Base-by-base conservation (phyloP, 140 eudicot species). In the Stevia rebaudiana region DNA sequence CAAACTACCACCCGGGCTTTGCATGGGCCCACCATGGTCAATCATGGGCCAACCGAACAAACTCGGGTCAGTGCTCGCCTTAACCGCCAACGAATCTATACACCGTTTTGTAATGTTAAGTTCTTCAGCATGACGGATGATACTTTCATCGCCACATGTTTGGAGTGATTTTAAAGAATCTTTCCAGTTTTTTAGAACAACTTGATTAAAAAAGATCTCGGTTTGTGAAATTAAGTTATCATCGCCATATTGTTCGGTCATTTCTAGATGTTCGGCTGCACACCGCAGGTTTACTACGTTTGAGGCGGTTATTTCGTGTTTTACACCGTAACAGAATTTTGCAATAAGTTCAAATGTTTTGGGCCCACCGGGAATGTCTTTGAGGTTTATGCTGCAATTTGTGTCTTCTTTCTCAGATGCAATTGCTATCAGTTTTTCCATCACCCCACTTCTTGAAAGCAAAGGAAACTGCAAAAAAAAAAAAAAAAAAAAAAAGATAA, bases 1-100 rank as follows among this genome's bases (percentile, higher is more conserved):
- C 49, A 92, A 78, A 65, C 89, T 88, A 2, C 96, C 98, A 11
- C 96, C 95, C 0, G 96, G 96, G 74, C 96, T 92, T 76, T 87
- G 98, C 96, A 91, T 76, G 63, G 95, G 95, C 61, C 95, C 96
- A n/a, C 87, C 82, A 5, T 82, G 91, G 71, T 88, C 98, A 72
- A 79, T 67, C 44, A 87, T 69, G 3, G 98, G 98, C 98, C 98
- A 88, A 30, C 96, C 96, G 54, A 85, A 85, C 41, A 92, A 42
- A 64, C 82, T 85, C 0, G 98, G 98, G 76, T 85, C 96, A 1
- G 89, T 83, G 67, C 86, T 81, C 6, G 96, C 98, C 62, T 83
- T 85, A 48, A 71, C 79, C 28, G 94, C 89, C 68, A 92, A 71
- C 0, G 98, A 88, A 15, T 88, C 98, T 6, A 92, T 81, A 85